Evolutionary conservation across 352 stramenopile species (phyloP), one percentile per base, ranked within the genome.

Genomic region (Halophytophthora polymorphica): DNA sequence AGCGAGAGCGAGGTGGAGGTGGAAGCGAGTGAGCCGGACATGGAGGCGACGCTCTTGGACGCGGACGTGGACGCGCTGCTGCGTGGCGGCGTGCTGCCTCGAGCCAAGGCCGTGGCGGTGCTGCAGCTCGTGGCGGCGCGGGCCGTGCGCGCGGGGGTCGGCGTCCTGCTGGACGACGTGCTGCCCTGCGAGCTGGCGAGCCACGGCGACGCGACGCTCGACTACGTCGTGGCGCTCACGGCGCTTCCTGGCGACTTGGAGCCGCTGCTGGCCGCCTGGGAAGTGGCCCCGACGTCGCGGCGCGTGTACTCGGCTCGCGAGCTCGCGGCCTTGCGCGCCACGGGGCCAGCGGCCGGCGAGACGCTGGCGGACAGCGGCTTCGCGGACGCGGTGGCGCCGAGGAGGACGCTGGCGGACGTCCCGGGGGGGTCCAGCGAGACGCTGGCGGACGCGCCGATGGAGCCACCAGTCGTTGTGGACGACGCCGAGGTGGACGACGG

Each of bases 101-200:
- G 25, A 10, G 25, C 25, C 25, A 31, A 31, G 25, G 25, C 25
- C 4, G 4, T 31, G 25, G 25, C 14, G 14, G 14, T 40, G 35
- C 35, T 40, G 35, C 6, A 19, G 35, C 35, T 40, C 14, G 5
- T 40, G 35, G 14, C 17, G 10, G 5, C 17, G 14, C 35, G 14
- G 14, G 14, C 17, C 6, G 7, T 40, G 35, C 5, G 2, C 78
- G 73, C 56, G 36, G 78, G 78, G 29, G 56, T 88, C 7, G 80
- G 80, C 2, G 61, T 89, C 31, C 61, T 88, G 17, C 36, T 89
- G 34, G 80, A 91, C 40, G 76, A 86, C 43, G 61, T 91, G 7
- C 71, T 83, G 19, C 75, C 77, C 11, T 38, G 2, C 5, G 73
- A 88, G 33, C 44, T 86, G 8, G 55, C 53, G 13, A n/a, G 33